These are phyloP conservation scores for Dactylella cylindrospora DNA, from an alignment of 2,329 filamentous ascomycete species.

Conservation along the genomic window DNA sequence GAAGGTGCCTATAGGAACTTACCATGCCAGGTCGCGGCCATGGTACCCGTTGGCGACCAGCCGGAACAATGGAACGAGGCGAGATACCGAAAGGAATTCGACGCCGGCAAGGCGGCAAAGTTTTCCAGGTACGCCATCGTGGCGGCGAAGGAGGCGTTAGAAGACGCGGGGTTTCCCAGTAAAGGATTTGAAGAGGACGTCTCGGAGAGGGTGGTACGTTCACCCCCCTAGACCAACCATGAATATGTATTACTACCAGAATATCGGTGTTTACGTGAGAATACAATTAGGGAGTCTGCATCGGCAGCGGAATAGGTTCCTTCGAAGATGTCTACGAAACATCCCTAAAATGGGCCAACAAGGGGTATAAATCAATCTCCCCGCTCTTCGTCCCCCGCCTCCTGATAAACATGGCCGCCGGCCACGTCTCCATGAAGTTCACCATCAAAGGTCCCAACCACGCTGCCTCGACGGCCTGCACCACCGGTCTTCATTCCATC, in stretches of 20 bases:
- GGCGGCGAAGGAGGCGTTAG: slow-evolving; percentile 79
- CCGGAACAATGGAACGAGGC: slow-evolving; percentile 27
- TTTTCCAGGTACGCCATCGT: slow-evolving; percentile 92
- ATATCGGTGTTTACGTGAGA: not conserved
- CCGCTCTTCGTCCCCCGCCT: slow-evolving; percentile 91
- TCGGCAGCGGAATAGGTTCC: slow-evolving; percentile 94
- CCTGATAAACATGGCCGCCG: slow-evolving; percentile 90
- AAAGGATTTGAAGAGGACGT: slow-evolving; percentile 63
- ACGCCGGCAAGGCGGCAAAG: slow-evolving; percentile 77
- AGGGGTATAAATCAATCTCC: slow-evolving; percentile 90
- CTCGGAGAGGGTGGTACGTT: slow-evolving; percentile 67
- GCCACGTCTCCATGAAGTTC: slow-evolving; percentile 90
- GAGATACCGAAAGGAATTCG: slow-evolving; percentile 53
- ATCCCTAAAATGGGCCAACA: slow-evolving; percentile 71
- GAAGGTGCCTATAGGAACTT: slow-evolving; percentile 61
- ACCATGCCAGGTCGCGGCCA: slow-evolving; percentile 79
- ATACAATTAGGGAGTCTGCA: slow-evolving; percentile 68
- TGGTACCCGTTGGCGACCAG: slow-evolving; percentile 65
- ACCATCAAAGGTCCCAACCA: slow-evolving; percentile 92
- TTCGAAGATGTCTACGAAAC: slow-evolving; percentile 87
- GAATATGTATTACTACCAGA: not conserved
- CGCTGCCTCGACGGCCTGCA: slow-evolving; percentile 89
- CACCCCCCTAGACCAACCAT: not conserved
- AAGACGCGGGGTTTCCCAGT: slow-evolving; percentile 71
- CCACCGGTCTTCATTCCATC: slow-evolving; percentile 90